These are phyloP conservation scores for Leishmania amazonensis DNA, from an alignment of 208 protist species.

Conservation along the genomic window DNA sequence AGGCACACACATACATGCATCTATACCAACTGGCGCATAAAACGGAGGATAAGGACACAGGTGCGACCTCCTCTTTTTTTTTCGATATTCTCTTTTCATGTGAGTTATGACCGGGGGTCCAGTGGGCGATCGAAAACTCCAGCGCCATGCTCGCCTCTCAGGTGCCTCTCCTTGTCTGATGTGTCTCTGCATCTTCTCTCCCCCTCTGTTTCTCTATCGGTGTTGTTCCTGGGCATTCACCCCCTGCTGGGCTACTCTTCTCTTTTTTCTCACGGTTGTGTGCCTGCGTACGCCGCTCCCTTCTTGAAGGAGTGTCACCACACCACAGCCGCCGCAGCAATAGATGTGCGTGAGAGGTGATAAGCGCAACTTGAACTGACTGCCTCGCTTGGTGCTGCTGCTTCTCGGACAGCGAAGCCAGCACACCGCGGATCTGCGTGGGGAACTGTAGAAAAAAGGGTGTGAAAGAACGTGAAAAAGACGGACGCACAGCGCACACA, in stretches of 20 bases:
- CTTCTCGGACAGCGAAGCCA: neutral
- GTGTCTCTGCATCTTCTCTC: neutral
- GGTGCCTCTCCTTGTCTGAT: neutral
- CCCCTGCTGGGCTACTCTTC: no score
- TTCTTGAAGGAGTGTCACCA: neutral
- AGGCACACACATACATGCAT: neutral
- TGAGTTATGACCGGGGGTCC: neutral
- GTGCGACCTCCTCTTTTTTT: slow-evolving; percentile 2
- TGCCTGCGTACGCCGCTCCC: neutral
- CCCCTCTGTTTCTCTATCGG: neutral
- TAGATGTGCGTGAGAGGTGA: no score
- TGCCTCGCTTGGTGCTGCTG: neutral
- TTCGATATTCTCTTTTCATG: neutral
- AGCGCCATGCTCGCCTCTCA: neutral
- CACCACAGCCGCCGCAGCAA: neutral
- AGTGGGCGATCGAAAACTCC: neutral
- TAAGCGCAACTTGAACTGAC: neutral
- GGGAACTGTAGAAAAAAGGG: neutral
- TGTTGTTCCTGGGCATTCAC: neutral
- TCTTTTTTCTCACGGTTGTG: neutral
- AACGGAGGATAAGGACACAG: neutral
- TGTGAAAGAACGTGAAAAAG: neutral
- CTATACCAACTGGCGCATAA: neutral
- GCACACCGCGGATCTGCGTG: neutral
- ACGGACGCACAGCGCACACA: neutral